Percentiles rank a stretch among this genome's conserved stretches.
phyloP scores from a whole-genome alignment of 1,284 basidiomycete species.

The Boletus mariae region DNA sequence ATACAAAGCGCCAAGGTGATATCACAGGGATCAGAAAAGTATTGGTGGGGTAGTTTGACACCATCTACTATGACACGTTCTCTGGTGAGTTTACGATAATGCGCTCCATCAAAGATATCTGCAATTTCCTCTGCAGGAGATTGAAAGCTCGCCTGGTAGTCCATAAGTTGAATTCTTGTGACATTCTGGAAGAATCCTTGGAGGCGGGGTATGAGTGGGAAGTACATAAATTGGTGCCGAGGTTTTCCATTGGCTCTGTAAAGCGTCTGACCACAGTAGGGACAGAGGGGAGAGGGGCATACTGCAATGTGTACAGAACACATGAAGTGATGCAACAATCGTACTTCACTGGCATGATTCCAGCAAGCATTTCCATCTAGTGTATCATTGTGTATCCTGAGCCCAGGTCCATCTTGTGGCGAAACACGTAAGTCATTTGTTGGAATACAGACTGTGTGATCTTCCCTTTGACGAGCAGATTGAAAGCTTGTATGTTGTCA shows the following conservation, averaged over 20 bases:
- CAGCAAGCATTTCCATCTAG: no score
- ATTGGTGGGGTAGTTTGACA: not conserved
- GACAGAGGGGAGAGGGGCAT: not conserved
- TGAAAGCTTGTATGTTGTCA: no score
- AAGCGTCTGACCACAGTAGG: not conserved
- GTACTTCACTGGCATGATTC: not conserved
- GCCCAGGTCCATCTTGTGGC: no score
- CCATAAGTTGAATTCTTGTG: not conserved
- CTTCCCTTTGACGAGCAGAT: no score
- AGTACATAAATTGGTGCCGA: not conserved
- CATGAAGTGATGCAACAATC: not conserved
- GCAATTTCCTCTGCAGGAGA: not conserved
- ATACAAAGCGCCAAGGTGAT: not conserved
- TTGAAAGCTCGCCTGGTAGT: not conserved
- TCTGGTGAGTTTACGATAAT: not conserved
- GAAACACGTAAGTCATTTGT: no score
- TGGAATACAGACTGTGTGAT: no score
- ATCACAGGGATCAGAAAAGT: not conserved
- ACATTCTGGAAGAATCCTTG: not conserved
- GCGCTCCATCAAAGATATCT: not conserved
- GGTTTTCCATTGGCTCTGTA: not conserved
- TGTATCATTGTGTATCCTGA: no score
- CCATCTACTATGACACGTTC: not conserved
- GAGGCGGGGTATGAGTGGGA: not conserved
- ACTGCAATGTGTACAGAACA: not conserved